Conservation (phyloP, 768 basidiomycete species). For the Amanita pseudoporphyria region DNA sequence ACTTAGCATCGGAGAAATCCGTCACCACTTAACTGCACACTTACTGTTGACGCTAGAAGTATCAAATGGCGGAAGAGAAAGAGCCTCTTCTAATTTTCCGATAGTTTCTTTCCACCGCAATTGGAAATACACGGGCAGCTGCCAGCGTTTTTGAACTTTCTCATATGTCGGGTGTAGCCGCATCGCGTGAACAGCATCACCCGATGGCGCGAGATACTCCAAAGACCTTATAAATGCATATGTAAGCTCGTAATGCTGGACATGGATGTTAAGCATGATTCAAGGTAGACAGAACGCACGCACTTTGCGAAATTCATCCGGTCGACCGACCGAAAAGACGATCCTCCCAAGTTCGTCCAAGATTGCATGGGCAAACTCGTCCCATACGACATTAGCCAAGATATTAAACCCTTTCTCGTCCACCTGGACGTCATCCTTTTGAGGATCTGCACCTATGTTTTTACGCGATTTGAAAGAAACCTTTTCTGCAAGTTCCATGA, state of each 20-base stretch:
- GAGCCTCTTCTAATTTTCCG: slow-evolving; percentile 56
- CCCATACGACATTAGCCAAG: slow-evolving; percentile 84
- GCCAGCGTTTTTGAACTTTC: slow-evolving; percentile 83
- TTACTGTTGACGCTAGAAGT: slow-evolving; percentile 32
- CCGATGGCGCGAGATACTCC: slow-evolving; percentile 75
- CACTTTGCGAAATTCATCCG: slow-evolving; percentile 85
- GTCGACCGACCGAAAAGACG: slow-evolving; percentile 88
- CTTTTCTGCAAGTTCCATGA: slow-evolving; percentile 73
- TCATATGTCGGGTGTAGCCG: slow-evolving; percentile 60
- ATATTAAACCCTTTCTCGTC: slow-evolving; percentile 59
- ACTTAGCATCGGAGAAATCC: slow-evolving; percentile 8
- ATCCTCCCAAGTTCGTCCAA: slow-evolving; percentile 75
- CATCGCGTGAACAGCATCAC: slow-evolving; percentile 59
- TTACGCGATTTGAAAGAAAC: slow-evolving; percentile 41
- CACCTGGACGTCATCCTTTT: slow-evolving; percentile 5
- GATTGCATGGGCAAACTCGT: slow-evolving; percentile 69
- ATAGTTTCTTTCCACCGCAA: slow-evolving; percentile 95
- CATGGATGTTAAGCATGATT: not conserved
- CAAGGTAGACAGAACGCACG: slow-evolving; percentile 12
- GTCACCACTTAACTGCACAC: slow-evolving; percentile 4
- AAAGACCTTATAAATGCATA: slow-evolving; percentile 75
- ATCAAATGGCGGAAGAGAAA: slow-evolving; percentile 36
- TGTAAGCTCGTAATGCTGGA: slow-evolving; percentile 77
- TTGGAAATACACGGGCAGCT: slow-evolving; percentile 95
- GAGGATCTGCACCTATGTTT: slow-evolving; percentile 1